phyloP scores from a whole-genome alignment of 768 basidiomycete genomes.

The Mycena amicta region DNA sequence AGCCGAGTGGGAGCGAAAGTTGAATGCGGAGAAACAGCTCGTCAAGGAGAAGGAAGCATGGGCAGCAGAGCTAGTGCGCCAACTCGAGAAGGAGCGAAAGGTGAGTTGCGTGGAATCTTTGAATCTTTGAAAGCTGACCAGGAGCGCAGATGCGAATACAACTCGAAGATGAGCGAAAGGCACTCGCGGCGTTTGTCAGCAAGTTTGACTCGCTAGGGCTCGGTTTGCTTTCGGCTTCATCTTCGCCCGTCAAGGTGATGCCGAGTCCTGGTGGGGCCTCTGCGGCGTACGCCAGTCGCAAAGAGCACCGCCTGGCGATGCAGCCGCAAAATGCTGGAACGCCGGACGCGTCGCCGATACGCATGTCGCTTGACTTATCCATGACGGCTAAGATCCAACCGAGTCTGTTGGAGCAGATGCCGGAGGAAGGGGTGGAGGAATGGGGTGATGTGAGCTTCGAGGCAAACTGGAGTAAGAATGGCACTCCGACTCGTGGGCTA shows the following conservation, averaged over 20 bases:
- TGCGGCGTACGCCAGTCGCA: conserved; percentile 51
- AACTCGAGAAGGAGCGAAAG: conserved; percentile 81
- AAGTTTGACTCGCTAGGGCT: conserved; percentile 80
- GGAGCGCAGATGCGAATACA: conserved; percentile 51
- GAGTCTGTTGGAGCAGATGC: conserved; percentile 62
- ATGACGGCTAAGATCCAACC: conserved; percentile 34
- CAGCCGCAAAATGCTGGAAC: conserved; percentile 32
- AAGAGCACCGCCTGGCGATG: conserved; percentile 36
- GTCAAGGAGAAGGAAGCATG: conserved; percentile 74
- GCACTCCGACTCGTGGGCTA: conserved; percentile 41
- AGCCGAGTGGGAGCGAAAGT: conserved; percentile 61
- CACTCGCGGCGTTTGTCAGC: conserved; percentile 76
- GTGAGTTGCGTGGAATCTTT: conserved; percentile 33
- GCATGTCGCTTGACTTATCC: conserved; percentile 39
- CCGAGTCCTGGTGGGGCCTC: conserved; percentile 55
- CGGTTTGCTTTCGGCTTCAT: conserved; percentile 33
- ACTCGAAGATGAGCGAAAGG: conserved; percentile 77
- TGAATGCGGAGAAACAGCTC: conserved; percentile 59
- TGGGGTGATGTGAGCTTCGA: conserved; percentile 62
- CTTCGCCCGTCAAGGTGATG: conserved; percentile 47
- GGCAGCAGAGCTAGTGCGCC: conserved; percentile 73
- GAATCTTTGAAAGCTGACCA: background rate
- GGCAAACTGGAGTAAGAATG: conserved; percentile 33
- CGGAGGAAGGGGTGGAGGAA: conserved; percentile 60
- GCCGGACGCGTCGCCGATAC: conserved; percentile 53